These are phyloP conservation scores for Nectriaceae sp. DNA, from an alignment of 2,329 filamentous ascomycete genomes.

Conservation along the genomic window DNA sequence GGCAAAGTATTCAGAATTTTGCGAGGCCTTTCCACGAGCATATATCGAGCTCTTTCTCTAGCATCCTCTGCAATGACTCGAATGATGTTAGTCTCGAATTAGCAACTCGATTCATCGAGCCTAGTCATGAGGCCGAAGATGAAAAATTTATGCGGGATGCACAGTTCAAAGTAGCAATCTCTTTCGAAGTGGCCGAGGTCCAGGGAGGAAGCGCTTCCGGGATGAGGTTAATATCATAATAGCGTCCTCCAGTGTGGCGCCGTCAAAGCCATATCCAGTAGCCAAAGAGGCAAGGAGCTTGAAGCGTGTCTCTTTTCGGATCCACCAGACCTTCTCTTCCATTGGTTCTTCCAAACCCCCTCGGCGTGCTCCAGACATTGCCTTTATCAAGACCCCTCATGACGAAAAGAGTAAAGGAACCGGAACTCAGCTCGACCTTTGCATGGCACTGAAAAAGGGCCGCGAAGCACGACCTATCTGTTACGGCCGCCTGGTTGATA, in stretches of 20 bases:
- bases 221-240: not conserved
- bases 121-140: not conserved
- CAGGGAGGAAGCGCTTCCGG: not conserved
- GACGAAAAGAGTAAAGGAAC: rapidly evolving
- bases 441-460: not conserved
- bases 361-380: not conserved
- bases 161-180: constrained; percentile 11
- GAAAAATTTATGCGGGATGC: not conserved
- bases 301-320: not conserved
- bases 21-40: constrained; percentile 7
- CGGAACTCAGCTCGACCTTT: constrained; percentile 5
- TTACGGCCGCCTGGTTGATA: constrained; percentile 12
- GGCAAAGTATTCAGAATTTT: constrained; percentile 10
- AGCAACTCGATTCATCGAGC: not conserved
- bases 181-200: constrained; percentile 2
- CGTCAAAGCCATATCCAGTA: not conserved
- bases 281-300: not conserved
- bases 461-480: not conserved
- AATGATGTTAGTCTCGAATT: constrained; percentile 11
- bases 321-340: not conserved
- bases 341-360: not conserved
- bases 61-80: constrained; percentile 3
- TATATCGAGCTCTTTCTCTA: constrained; percentile 15
- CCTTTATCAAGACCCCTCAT: not conserved
- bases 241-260: not conserved